These are phyloP conservation scores for Naganishia vaughanmartiniae DNA, from an alignment of 768 basidiomycete species.

Conservation along the genomic window DNA sequence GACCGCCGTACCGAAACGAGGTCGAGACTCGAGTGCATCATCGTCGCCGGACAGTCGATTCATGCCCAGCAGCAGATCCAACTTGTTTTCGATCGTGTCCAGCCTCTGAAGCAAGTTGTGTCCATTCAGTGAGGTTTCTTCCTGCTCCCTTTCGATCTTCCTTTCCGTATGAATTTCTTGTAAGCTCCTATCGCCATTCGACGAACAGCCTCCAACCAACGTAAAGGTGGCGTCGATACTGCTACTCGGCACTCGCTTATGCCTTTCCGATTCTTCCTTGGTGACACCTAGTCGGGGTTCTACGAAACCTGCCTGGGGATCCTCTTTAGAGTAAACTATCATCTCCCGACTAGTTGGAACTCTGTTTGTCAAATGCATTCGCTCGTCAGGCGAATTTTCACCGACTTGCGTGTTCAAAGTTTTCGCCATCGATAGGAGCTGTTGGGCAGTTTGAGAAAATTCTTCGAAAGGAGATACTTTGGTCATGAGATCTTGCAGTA, in stretches of 20 bases:
- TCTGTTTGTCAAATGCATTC: neutral
- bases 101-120: neutral
- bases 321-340: neutral
- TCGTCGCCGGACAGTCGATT: neutral
- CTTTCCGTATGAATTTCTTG: neutral
- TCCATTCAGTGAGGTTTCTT: neutral
- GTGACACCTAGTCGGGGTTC: neutral
- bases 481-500: neutral
- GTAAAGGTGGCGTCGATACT: neutral
- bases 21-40: neutral
- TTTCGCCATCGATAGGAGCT: neutral
- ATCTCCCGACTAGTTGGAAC: neutral
- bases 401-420: neutral
- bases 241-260: neutral
- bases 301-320: neutral
- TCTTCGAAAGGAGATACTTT: neutral
- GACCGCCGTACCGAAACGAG: neutral
- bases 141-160: neutral
- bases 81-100: neutral
- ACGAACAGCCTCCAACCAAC: neutral
- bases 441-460: neutral
- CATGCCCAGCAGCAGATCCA: neutral
- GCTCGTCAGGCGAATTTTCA: neutral
- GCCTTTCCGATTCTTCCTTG: neutral
- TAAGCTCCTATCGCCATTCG: neutral